phyloP scores from a whole-genome alignment of 306 rosid species.

The Clitoria ternatea region DNA sequence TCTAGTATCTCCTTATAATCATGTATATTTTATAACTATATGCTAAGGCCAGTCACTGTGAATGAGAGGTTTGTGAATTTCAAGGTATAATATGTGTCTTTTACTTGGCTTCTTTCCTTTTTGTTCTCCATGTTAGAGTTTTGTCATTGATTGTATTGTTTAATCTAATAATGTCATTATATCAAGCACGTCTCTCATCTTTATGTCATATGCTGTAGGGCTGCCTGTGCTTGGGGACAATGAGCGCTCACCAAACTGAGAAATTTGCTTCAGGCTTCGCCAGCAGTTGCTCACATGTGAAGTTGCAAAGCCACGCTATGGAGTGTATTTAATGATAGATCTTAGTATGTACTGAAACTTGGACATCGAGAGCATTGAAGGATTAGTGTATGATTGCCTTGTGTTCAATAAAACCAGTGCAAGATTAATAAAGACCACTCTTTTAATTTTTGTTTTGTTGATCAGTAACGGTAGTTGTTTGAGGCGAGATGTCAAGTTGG shows the following conservation, averaged over 20 bases:
- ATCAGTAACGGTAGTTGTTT: slow-evolving; percentile 21
- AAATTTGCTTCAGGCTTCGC: slow-evolving; percentile 16
- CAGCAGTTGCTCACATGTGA: slow-evolving; percentile 16
- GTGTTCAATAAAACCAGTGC: slow-evolving; percentile 39
- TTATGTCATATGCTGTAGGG: slow-evolving; percentile 42
- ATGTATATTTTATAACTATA: neutral
- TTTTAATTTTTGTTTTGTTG: slow-evolving; percentile 36
- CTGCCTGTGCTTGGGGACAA: slow-evolving; percentile 97
- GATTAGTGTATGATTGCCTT: slow-evolving; percentile 36
- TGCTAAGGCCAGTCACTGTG: neutral
- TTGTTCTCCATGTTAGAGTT: neutral
- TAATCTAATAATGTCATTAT: neutral
- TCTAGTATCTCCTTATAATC: neutral
- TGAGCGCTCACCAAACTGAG: slow-evolving; percentile 35
- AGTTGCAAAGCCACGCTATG: slow-evolving; percentile 32
- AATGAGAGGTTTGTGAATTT: slow-evolving; percentile 5
- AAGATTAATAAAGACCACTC: slow-evolving; percentile 41
- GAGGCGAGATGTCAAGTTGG: slow-evolving; percentile 32
- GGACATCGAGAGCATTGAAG: slow-evolving; percentile 33
- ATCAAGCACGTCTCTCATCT: slow-evolving; percentile 26
- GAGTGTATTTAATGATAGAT: slow-evolving; percentile 32
- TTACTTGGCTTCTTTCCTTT: neutral
- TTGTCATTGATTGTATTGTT: neutral
- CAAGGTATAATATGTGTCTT: neutral
- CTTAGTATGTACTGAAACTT: slow-evolving; percentile 35